Percentiles rank a stretch among this genome's conserved stretches.
phyloP scores from a whole-genome alignment of 1,139 yeast genomes.

The Spathaspora jeffriesii region DNA sequence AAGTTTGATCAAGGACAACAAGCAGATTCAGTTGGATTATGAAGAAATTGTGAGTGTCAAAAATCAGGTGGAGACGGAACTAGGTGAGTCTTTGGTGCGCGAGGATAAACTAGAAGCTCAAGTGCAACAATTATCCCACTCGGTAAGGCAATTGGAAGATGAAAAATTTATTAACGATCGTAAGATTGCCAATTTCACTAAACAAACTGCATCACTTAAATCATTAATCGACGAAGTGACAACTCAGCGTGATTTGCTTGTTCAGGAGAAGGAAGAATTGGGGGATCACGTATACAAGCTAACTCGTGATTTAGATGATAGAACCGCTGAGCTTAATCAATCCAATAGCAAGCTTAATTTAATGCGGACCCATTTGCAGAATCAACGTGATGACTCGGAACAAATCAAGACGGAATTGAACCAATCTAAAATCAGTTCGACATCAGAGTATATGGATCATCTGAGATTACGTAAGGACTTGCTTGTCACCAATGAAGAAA shows the following conservation, averaged over 20 bases:
- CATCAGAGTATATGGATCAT: slow-evolving; percentile 35
- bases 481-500: slow-evolving; percentile 42
- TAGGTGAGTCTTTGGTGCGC: slow-evolving; percentile 49
- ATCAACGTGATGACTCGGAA: slow-evolving; percentile 31
- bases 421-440: slow-evolving; percentile 32
- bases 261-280: slow-evolving; percentile 46
- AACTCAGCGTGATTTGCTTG: slow-evolving; percentile 49
- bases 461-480: slow-evolving; percentile 39
- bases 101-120: slow-evolving; percentile 49
- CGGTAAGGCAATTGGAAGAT: slow-evolving; percentile 47
- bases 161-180: slow-evolving; percentile 45
- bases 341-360: slow-evolving; percentile 29
- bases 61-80: slow-evolving; percentile 52
- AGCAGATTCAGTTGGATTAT: slow-evolving; percentile 59
- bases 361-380: slow-evolving; percentile 37
- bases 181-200: slow-evolving; percentile 46
- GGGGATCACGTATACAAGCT: slow-evolving; percentile 48
- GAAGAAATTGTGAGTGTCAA: slow-evolving; percentile 54
- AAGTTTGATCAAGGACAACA: slow-evolving; percentile 62
- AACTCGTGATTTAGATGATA: slow-evolving; percentile 45
- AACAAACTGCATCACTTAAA: slow-evolving; percentile 53
- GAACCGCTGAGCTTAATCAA: slow-evolving; percentile 33
- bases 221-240: slow-evolving; percentile 52
- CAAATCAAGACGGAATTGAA: slow-evolving; percentile 35
- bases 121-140: slow-evolving; percentile 45